Base-by-base conservation (phyloP, 306 rosid species). In the Dicorynia guianensis region DNA sequence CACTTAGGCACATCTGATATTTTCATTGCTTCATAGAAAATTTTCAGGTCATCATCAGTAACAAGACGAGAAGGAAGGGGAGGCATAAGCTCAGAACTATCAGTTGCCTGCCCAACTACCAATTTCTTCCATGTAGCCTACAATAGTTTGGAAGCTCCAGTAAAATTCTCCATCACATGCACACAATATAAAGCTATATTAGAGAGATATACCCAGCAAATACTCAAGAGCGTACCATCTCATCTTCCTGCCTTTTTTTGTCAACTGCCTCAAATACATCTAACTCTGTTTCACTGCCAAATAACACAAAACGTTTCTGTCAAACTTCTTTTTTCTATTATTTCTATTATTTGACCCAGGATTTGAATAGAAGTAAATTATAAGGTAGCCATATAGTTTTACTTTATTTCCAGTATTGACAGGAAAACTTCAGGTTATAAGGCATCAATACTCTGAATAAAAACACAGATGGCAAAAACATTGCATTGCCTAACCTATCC, bases 241-340 rank as follows among this genome's bases (percentile, higher is more conserved):
- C 99, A 67, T 76, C 80, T 64, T 93, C 98, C 57, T 73, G 84
- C 76, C 99, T 89, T 74, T 79, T 89, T 77, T 82, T 85, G 87
- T 96, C 99, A 74, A 96, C 82, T 42, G 93, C 88, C 87, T 96
- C 99, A 71, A 96, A 96, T 60, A 89, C 89, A 81, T 96, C 99
- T 72, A 96, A 74, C 88, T 96, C 99, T 38, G 96, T 43, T 88
- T 93, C 99, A 83, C 99, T 96, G 93, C 83, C 74, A 67, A 73
- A 48, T 57, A 72, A 81, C 71, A 64, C 60, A 49, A 42, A 74
- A 56, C 40, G 77, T 42, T 62, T 49, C 4, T 48, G 72, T 72
- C 64, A 69, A 61, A 35, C 20, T 25, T 68, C 43, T 33, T 33
- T 52, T 30, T 72, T 44, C 30, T 25, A 25, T 25, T 25, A 25